phyloP scores from a whole-genome alignment of 441 rosid genomes.

The Isatis lusitanica region DNA sequence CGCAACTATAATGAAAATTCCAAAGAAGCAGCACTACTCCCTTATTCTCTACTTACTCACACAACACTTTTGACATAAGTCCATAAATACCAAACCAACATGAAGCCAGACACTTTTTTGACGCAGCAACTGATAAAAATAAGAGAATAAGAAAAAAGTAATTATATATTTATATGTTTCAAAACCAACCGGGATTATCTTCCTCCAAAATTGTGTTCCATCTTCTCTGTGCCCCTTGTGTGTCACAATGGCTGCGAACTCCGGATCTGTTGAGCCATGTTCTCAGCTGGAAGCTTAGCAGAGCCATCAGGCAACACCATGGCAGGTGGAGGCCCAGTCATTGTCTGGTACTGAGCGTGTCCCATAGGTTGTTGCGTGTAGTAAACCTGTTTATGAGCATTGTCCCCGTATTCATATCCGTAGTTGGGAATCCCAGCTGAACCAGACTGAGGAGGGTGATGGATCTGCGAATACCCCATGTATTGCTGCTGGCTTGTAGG shows the following conservation, averaged over 20 bases:
- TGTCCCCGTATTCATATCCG: constrained; percentile 63
- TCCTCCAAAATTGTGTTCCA: constrained; percentile 53
- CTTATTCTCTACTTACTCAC: constrained; percentile 38
- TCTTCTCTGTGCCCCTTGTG: constrained; percentile 21
- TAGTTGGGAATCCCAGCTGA: constrained; percentile 57
- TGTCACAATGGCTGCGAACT: constrained; percentile 65
- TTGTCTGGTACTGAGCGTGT: constrained; percentile 87
- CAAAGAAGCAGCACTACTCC: constrained; percentile 25
- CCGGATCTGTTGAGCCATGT: constrained; percentile 70
- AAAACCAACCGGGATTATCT: constrained; percentile 44
- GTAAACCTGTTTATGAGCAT: constrained; percentile 69
- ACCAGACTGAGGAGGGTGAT: constrained; percentile 78
- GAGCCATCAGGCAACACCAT: constrained; percentile 64
- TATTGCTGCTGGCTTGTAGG: constrained; percentile 76
- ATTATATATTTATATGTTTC: constrained; percentile 41
- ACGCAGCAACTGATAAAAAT: constrained; percentile 28
- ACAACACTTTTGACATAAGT: constrained; percentile 42
- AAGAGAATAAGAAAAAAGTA: not conserved
- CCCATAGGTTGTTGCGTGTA: constrained; percentile 74
- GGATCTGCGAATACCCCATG: constrained; percentile 77
- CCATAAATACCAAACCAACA: constrained; percentile 59
- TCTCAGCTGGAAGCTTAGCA: constrained; percentile 58
- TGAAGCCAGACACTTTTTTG: constrained; percentile 42
- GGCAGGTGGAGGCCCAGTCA: constrained; percentile 49
- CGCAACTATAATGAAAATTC: constrained; percentile 26